phyloP scores from a whole-genome alignment of 805 yeast genomes.

The Wickerhamiella nectarea region DNA sequence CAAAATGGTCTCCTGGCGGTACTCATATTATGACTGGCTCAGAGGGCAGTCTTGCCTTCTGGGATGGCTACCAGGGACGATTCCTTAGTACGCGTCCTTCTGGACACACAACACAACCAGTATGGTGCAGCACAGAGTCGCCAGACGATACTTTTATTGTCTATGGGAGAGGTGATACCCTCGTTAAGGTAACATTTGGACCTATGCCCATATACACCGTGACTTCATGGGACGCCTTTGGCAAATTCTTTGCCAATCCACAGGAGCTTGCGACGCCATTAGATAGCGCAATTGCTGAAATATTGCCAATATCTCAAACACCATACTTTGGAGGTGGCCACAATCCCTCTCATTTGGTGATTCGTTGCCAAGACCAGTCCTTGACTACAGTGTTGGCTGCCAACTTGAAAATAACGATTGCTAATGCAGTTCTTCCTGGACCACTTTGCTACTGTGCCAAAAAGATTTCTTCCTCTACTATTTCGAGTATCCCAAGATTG shows the following conservation, averaged over 20 bases:
- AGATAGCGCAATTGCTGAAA: constrained; percentile 31
- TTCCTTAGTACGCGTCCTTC: constrained; percentile 33
- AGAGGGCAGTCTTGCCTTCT: constrained; percentile 74
- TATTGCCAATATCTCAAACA: constrained; percentile 42
- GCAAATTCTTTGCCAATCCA: constrained; percentile 54
- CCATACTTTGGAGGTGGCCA: constrained; percentile 76
- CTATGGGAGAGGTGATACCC: constrained; percentile 47
- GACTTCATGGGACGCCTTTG: constrained; percentile 75
- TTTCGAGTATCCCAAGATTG: constrained; percentile 44
- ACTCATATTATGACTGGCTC: constrained; percentile 68
- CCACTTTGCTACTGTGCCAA: constrained; percentile 70
- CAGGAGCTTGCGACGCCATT: constrained; percentile 34
- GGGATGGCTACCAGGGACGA: constrained; percentile 79
- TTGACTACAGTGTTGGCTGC: constrained; percentile 23
- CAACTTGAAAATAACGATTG: constrained; percentile 28
- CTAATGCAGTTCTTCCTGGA: constrained; percentile 61
- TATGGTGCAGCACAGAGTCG: constrained; percentile 68
- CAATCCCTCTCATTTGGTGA: constrained; percentile 52
- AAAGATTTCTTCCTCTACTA: constrained; percentile 41
- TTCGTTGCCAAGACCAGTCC: constrained; percentile 50
- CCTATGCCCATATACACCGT: constrained; percentile 63
- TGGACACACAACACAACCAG: constrained; percentile 14
- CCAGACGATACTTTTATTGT: constrained; percentile 71
- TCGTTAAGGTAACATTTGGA: constrained; percentile 62
- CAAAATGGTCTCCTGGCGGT: constrained; percentile 88